Evolutionary conservation across 768 basidiomycete species (phyloP), one percentile per base, ranked within the genome.

Genomic region (Kwoniella mangroviensis): DNA sequence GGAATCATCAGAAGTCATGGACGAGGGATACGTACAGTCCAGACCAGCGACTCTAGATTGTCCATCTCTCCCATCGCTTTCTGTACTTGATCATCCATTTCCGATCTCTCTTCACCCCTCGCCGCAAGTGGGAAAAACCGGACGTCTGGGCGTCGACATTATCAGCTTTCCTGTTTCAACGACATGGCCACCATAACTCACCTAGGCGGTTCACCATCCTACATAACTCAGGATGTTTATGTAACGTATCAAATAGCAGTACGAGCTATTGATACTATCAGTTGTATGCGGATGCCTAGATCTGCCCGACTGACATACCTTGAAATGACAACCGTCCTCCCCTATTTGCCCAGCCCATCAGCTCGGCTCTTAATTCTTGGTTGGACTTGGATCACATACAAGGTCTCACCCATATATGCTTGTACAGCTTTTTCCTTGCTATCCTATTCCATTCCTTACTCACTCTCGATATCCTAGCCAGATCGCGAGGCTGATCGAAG

Each of bases 351-450:
- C 4, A n/a, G 6, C 28, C 21, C 1, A 15, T 62, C 7, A 51
- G 60, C 41, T 43, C 13, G 45, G 19, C 26, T n/a, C 1, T 15
- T 11, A 12, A n/a, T n/a, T n/a, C n/a, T n/a, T 13, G 40, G 11
- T 9, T 4, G 15, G 17, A 57, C 24, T 26, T 61, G 17, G 49
- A 26, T 61, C 9, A 72, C 77, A 28, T 54, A 78, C 77, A 80
- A 0, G 79, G 79, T 67, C 79, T 69, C 3, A 80, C 60, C 79
- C 79, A 80, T 15, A 80, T 52, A 70, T 73, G 64, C 40, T 71
- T 67, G 63, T 80, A 80, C 59, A 80, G 42, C 53, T 64, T 67
- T 43, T 63, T 75, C 64, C 75, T 62, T 1, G 65, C 72, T 22
- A 80, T 66, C 22, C 63, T 55, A 22, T 72, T 71, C 59, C 72